These are phyloP conservation scores for Penicillium pancosmium DNA, from an alignment of 495 filamentous ascomycete genomes.

Conservation along the genomic window DNA sequence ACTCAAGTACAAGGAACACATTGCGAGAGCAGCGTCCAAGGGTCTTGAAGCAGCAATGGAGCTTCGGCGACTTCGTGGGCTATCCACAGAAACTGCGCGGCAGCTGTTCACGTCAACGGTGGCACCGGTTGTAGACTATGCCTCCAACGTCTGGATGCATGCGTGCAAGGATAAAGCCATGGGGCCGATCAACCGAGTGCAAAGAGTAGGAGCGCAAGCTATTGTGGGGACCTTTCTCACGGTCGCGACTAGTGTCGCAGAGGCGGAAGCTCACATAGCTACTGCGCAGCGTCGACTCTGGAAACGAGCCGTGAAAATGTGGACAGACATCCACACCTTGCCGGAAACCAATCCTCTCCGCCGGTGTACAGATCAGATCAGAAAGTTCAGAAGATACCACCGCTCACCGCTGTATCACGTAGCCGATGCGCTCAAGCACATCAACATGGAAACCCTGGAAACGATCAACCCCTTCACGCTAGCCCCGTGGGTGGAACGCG, in stretches of 20 bases:
- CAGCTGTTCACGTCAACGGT: conserved; percentile 35
- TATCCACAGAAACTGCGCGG: conserved; percentile 33
- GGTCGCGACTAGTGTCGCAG: neutral
- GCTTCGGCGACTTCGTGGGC: conserved; percentile 28
- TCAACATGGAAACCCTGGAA: conserved; percentile 2
- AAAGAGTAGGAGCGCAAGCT: conserved; percentile 3
- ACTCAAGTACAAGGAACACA: conserved; percentile 23
- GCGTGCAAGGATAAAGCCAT: neutral
- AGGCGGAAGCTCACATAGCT: conserved; percentile 5
- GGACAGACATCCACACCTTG: neutral
- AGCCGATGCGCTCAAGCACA: conserved; percentile 1
- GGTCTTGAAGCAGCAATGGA: conserved; percentile 35
- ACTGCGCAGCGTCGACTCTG: neutral
- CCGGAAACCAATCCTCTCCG: conserved; percentile 4
- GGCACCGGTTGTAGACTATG: conserved; percentile 35
- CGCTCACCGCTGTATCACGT: conserved; percentile 1
- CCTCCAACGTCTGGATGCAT: conserved; percentile 35
- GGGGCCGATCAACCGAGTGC: conserved; percentile 4
- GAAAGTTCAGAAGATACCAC: conserved; percentile 2
- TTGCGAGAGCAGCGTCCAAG: conserved; percentile 29
- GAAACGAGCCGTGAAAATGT: conserved; percentile 1
- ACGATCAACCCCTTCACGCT: conserved; percentile 6
- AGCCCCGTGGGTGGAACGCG: conserved; percentile 16
- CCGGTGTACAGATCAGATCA: conserved; percentile 1
- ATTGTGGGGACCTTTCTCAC: conserved; percentile 2